phyloP scores from a whole-genome alignment of 257 asterid species.

The Henckelia pumila region DNA sequence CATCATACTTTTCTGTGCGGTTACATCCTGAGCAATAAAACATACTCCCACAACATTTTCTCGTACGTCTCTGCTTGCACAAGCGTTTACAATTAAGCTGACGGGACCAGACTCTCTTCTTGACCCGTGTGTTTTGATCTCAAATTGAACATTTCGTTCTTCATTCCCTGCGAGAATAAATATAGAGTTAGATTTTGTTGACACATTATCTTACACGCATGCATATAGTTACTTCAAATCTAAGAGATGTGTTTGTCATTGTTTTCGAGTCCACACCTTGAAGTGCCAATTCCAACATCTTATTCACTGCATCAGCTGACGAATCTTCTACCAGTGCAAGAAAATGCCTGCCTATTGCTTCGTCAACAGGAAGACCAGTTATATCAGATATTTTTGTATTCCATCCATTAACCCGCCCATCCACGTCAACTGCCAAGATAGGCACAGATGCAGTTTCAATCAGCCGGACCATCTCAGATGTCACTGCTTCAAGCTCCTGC shows the following conservation, averaged over 20 bases:
- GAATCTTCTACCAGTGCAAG: constrained; percentile 81
- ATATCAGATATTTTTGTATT: constrained; percentile 76
- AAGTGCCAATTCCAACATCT: constrained; percentile 71
- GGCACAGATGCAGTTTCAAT: constrained; percentile 95
- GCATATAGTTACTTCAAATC: not conserved
- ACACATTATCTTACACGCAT: not conserved
- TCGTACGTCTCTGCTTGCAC: constrained; percentile 83
- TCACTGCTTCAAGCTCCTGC: constrained; percentile 86
- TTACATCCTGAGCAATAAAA: constrained; percentile 88
- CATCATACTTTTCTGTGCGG: constrained; percentile 79
- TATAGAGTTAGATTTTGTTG: not conserved
- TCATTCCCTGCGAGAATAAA: constrained; percentile 56
- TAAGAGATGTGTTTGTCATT: not conserved
- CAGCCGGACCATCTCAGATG: constrained; percentile 86
- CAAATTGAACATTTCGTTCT: constrained; percentile 78
- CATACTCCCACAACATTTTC: constrained; percentile 88
- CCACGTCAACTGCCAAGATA: constrained; percentile 79
- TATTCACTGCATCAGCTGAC: constrained; percentile 63
- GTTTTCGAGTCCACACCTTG: constrained; percentile 42
- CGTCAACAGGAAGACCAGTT: constrained; percentile 76
- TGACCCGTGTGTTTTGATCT: constrained; percentile 68
- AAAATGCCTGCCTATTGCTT: constrained; percentile 73
- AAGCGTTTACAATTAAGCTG: constrained; percentile 81
- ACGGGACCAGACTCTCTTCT: constrained; percentile 68
- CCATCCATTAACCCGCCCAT: constrained; percentile 92